Base-by-base conservation (phyloP, 495 filamentous ascomycete genomes). In the Penicillium nucicola region DNA sequence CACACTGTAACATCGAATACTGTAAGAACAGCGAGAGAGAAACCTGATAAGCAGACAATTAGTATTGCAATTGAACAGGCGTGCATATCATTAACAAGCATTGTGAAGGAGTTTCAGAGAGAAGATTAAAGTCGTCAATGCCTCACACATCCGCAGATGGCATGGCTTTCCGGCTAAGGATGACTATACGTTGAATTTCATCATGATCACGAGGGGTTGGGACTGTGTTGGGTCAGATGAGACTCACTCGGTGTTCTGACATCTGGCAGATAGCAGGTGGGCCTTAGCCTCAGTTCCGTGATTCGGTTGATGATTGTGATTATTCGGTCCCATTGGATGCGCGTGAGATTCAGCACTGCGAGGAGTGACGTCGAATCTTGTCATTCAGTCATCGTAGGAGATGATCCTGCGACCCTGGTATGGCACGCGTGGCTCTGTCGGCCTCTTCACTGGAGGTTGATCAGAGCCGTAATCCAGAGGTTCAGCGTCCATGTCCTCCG, bases 141-240 rank as follows among this genome's bases (percentile, higher is more conserved):
- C 66, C 66, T 67, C 35, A 64, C 71, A 67, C 71, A 69, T 69
- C 33, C 37, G 52, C 32, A 57, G 49, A 72, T 68, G 71, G 69
- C 65, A 66, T 75, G 71, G 69, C 67, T 53, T 62, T 71, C 64
- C 62, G 71, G 65, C 71, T 75, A 75, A 75, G 71, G 71, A 75
- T 75, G 71, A 74, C 65, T 67, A 61, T 58, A 66, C 48, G 41
- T 60, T 50, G 39, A 23, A 40, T 71, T 64, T 75, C 71, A 72
- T 75, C 69, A 72, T 69, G 19, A 42, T 28, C 20, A 45, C 13
- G n/a, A 20, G 41, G 36, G 7, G 3, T 2, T 8, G 25, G 7
- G 5, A 1, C 1, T 32, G 25, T 9, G 37, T 19, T n/a, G 41
- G 4, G 14, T 25, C 25, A 50, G 19, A 22, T 48, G 18, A n/a